These are phyloP conservation scores for Talaromyces sp. DNA, from an alignment of 2,329 filamentous ascomycete genomes.

Conservation along the genomic window DNA sequence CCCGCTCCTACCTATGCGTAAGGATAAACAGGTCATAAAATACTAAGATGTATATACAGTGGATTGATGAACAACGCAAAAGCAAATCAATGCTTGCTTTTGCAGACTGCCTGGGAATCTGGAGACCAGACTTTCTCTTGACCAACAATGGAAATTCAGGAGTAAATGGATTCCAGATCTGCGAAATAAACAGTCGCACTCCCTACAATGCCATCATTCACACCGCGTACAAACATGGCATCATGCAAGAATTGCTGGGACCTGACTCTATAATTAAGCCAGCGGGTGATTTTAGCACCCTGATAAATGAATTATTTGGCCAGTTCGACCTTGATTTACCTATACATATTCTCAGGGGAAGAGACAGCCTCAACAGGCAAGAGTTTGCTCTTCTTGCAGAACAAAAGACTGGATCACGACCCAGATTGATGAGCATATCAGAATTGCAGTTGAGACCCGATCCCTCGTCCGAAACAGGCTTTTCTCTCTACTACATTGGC, in stretches of 20 bases:
- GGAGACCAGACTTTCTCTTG: conserved; percentile 21
- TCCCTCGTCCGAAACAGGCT: not conserved
- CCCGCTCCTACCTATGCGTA: no score
- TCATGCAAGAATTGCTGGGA: not conserved
- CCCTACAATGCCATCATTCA: conserved; percentile 15
- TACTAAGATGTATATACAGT: not conserved
- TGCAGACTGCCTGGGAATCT: conserved; percentile 13
- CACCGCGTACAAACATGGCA: not conserved
- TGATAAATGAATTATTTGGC: conserved; percentile 22
- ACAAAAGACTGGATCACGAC: not conserved
- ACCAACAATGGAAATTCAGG: not conserved
- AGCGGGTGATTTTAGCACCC: not conserved
- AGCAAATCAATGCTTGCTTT: not conserved
- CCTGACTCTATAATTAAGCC: not conserved
- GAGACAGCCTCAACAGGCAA: conserved; percentile 31
- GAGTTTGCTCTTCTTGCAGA: not conserved
- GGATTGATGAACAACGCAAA: not conserved
- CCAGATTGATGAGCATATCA: not conserved
- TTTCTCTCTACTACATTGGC: not conserved
- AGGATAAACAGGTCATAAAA: no score
- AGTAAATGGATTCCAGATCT: conserved; percentile 9
- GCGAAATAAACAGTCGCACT: conserved; percentile 21
- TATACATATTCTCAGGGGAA: conserved; percentile 31
- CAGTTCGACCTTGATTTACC: conserved; percentile 26
- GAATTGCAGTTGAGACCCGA: not conserved